Percentiles rank a stretch among this genome's conserved stretches.
Evolutionary conservation across 148 eudicot genomes (phyloP).

Genomic region (Fallopia convolvulus): DNA sequence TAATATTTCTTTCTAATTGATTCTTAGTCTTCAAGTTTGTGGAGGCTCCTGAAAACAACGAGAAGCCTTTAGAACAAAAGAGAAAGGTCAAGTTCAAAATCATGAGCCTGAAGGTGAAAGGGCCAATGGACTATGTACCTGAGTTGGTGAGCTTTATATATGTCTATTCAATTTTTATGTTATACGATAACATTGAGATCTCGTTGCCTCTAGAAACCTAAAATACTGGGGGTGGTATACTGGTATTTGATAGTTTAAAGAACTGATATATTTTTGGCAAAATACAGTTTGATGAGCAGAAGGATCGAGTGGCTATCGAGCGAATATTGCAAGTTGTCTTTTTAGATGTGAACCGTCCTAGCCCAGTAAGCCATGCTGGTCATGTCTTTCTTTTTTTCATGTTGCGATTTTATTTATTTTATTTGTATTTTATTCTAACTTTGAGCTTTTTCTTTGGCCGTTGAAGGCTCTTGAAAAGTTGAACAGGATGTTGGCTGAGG

Average conservation of each 20-base stretch:
- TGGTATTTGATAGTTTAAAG: slow-evolving; percentile 83
- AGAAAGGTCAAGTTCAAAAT: slow-evolving; percentile 76
- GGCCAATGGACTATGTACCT: slow-evolving; percentile 66
- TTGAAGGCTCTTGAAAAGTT: slow-evolving; percentile 83
- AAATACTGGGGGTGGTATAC: slow-evolving; percentile 23
- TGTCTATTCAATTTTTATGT: background rate
- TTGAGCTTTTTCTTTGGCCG: background rate
- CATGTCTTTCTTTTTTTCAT: background rate
- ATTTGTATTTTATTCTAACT: background rate
- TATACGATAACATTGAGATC: background rate
- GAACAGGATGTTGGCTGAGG: slow-evolving; percentile 84
- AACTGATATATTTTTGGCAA: slow-evolving; percentile 17
- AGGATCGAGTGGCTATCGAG: slow-evolving; percentile 87
- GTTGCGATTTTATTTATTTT: background rate
- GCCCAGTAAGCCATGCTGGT: slow-evolving; percentile 43
- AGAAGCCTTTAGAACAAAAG: slow-evolving; percentile 67
- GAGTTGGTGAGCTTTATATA: slow-evolving; percentile 53
- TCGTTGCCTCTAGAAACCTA: no score
- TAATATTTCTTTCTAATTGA: slow-evolving; percentile 7
- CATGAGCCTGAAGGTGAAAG: slow-evolving; percentile 84
- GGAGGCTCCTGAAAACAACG: slow-evolving; percentile 82
- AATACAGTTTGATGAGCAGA: slow-evolving; percentile 88
- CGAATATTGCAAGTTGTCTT: slow-evolving; percentile 84
- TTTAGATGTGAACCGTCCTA: slow-evolving; percentile 75
- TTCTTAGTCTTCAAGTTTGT: slow-evolving; percentile 76